Percentiles rank a stretch among this genome's conserved stretches.
Conservation (phyloP, 2,329 filamentous ascomycete genomes). For the Rhynchosporium graminicola region DNA sequence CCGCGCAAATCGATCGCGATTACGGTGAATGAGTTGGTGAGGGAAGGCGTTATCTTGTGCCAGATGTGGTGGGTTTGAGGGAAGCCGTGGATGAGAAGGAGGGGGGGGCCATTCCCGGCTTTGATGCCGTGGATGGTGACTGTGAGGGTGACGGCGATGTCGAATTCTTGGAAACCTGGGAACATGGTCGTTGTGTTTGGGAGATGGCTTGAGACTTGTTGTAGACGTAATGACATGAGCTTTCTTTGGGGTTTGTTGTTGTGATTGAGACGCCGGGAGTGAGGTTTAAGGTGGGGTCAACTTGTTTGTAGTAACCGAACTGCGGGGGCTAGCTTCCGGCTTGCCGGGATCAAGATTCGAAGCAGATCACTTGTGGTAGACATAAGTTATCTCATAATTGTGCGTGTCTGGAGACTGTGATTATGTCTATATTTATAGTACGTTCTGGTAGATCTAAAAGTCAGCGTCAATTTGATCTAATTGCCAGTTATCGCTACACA, state of each 20-base stretch:
- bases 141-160: slow-evolving; percentile 42
- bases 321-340: background rate
- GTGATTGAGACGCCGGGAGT: background rate
- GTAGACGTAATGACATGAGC: background rate
- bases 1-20: slow-evolving; percentile 53
- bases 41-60: slow-evolving; percentile 48
- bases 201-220: background rate
- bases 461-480: too few relatives aligned
- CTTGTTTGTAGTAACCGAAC: background rate
- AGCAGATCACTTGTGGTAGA: background rate
- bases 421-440: too few relatives aligned
- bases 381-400: too few relatives aligned
- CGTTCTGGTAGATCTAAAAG: too few relatives aligned
- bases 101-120: slow-evolving; percentile 43
- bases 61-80: slow-evolving; percentile 54
- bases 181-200: slow-evolving; percentile 42
- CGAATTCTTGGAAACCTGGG: slow-evolving; percentile 43
- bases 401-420: too few relatives aligned
- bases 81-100: slow-evolving; percentile 54
- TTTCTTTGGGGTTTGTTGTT: background rate
- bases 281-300: background rate
- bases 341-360: background rate
- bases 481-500: too few relatives aligned
- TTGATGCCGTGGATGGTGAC: slow-evolving; percentile 49
- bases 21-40: slow-evolving; percentile 46